Evolutionary conservation across 2,329 filamentous ascomycete species (phyloP), one percentile per base, ranked within the genome.

Genomic region (Zasmidium angulare): DNA sequence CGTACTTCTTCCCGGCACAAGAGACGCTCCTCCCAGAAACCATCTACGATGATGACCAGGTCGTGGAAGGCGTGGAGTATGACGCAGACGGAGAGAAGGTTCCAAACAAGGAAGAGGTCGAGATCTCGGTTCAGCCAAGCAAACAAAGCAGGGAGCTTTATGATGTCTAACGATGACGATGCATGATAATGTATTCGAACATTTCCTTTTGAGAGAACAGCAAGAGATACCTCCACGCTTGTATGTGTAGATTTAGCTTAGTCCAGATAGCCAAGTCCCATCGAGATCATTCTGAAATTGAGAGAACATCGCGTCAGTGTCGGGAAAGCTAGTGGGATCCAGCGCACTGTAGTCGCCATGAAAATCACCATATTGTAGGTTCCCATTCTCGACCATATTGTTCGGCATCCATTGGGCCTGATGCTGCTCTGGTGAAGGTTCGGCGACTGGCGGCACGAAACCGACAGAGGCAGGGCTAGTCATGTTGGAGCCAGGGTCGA

Each of bases 1-100:
- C 77, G 50, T 75, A 73, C 59, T 65, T 74, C 2, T 81, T 83
- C 46, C 83, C 84, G 7, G 80, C 78, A 0, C 71, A 60, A n/a
- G 79, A 82, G 65, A 80, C 81, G 0, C 69, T 84, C 50, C 70
- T 88, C 3, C 46, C 56, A 12, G 60, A 66, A 20, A 56, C 56
- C 46, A 68, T 70, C 31, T 58, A 64, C 40, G 68, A 69, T 6
- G 68, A 70, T 48, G 22, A 54, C 12, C 48, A 47, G 17, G 48
- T 63, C 1, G 22, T 68, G 2, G 53, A 65, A n/a, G 65, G 68
- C 2, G 48, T 67, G 19, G 66, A 63, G n/a, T 65, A 62, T 31
- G 53, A 43, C 2, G 36, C 56, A 22, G 57, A 55, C 20, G 56
- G 53, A 11, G 26, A 58, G 52, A 56, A 55, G 46, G 46, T 29